A percentile compares a stretch with the other conserved stretches of the same genome.
phyloP scores from a whole-genome alignment of 164 flowering plant genomes.

The Stephania cephalantha region DNA sequence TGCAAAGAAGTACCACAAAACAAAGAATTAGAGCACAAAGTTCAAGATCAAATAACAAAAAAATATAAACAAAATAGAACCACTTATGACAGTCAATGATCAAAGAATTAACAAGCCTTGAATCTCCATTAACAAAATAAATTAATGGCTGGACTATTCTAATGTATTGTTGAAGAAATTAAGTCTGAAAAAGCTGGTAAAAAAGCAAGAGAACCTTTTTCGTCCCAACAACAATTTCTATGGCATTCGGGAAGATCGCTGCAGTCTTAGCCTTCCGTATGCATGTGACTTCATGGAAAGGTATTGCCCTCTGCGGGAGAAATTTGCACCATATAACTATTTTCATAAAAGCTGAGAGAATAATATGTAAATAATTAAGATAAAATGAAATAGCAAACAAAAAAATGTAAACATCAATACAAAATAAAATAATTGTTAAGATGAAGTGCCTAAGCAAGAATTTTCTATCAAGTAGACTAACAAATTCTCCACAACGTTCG shows the following conservation, averaged over 20 bases:
- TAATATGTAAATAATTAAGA: background rate
- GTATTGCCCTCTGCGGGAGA: conserved; percentile 63
- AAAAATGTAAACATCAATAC: background rate
- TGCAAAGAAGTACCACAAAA: conserved; percentile 81
- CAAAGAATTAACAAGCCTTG: background rate
- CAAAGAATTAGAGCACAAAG: conserved; percentile 5
- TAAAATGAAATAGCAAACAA: background rate
- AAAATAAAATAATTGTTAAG: background rate
- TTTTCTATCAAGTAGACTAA: too few relatives aligned
- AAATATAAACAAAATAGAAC: background rate
- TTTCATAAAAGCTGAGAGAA: background rate
- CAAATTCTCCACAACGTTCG: too few relatives aligned
- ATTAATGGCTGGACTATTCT: background rate
- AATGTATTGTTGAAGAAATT: background rate
- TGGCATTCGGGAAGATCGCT: conserved; percentile 90
- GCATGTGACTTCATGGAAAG: conserved; percentile 65
- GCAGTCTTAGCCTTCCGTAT: conserved; percentile 92
- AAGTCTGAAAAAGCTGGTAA: background rate
- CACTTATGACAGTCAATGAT: background rate
- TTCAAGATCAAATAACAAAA: background rate
- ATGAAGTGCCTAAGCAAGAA: too few relatives aligned
- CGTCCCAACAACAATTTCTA: conserved; percentile 69
- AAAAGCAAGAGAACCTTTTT: conserved; percentile 47
- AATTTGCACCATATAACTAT: conserved; percentile 10
- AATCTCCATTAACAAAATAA: background rate